Conservation (phyloP, 805 yeast genomes). For the Hanseniaspora hatyaiensis region DNA sequence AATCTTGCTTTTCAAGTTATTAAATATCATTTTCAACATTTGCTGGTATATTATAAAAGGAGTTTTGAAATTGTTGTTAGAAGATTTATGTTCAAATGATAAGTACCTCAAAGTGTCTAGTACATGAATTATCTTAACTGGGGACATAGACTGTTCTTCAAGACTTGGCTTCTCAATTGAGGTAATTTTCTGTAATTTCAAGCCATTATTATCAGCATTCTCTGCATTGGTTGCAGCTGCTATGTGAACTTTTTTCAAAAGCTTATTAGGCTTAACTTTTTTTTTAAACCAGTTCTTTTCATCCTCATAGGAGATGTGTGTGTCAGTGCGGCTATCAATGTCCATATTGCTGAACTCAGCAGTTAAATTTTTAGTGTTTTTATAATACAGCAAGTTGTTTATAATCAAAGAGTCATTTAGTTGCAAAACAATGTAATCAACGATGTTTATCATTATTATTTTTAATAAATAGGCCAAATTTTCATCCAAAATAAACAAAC, state of each 20-base stretch:
- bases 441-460: conserved; percentile 51
- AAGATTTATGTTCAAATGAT: conserved; percentile 55
- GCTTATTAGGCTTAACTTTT: conserved; percentile 36
- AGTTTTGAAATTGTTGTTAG: conserved; percentile 46
- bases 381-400: conserved; percentile 59
- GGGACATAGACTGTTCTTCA: conserved; percentile 70
- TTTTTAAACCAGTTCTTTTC: conserved; percentile 17
- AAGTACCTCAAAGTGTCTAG: conserved; percentile 82
- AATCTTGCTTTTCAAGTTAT: conserved; percentile 65
- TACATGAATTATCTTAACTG: conserved; percentile 71
- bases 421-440: conserved; percentile 53
- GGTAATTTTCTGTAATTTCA: conserved; percentile 5
- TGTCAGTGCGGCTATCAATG: conserved; percentile 37
- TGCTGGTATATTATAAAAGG: conserved; percentile 49
- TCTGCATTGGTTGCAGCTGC: too few species aligned
- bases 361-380: conserved; percentile 65
- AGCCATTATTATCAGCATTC: too few species aligned
- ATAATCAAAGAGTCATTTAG: conserved; percentile 43
- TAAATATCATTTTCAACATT: conserved; percentile 52
- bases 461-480: conserved; percentile 36
- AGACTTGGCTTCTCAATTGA: conserved; percentile 44
- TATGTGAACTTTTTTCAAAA: conserved; percentile 39
- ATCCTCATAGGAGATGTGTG: conserved; percentile 20
- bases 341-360: conserved; percentile 60
- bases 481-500: conserved; percentile 1